Evolutionary conservation across 345 rosid species (phyloP), one percentile per base, ranked within the genome.

Genomic region (Arabidopsis thaliana): DNA sequence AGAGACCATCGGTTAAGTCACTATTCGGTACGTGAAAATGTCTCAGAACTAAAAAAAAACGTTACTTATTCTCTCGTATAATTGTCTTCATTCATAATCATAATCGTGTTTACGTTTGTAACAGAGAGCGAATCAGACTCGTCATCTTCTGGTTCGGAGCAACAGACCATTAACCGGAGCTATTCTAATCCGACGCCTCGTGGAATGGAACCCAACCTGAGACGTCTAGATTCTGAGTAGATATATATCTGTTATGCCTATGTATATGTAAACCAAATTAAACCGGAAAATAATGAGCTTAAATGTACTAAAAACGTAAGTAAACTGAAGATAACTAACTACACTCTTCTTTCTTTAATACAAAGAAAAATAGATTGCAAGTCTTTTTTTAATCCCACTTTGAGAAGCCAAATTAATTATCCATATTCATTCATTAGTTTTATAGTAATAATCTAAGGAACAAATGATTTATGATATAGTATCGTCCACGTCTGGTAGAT

Each of bases 1-100:
- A 75, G 72, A 84, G 86, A 78, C 97, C 96, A 48, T 83, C 94
- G 9, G 62, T 92, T 73, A 92, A 85, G 86, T 80, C 96, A 58
- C 88, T 92, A 32, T 92, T 92, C 61, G 97, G 97, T 92, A 76
- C 45, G 65, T 53, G 36, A 36, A 42, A 49, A 16, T 22, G 42
- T 59, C 32, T 45, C 34, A 61, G 12, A 13, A 28, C 16, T 36
- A 40, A 13, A 36, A 42, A 42, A 42, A 42, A 5, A 42, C 16
- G 46, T 13, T 42, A 42, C n/a, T 42, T 41, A 16, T 1, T 32
- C 41, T 72, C 22, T 6, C 32, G 7, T 14, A 23, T 23, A 2
- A 9, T 22, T 53, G 0, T 51, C 20, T 16, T 16, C 20, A 51
- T 13, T 34, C 48, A 32, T 14, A 23, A 40, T 53, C 41, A 45